Base-by-base conservation (phyloP, 2,329 filamentous ascomycete genomes). In the Endothia cerciana region DNA sequence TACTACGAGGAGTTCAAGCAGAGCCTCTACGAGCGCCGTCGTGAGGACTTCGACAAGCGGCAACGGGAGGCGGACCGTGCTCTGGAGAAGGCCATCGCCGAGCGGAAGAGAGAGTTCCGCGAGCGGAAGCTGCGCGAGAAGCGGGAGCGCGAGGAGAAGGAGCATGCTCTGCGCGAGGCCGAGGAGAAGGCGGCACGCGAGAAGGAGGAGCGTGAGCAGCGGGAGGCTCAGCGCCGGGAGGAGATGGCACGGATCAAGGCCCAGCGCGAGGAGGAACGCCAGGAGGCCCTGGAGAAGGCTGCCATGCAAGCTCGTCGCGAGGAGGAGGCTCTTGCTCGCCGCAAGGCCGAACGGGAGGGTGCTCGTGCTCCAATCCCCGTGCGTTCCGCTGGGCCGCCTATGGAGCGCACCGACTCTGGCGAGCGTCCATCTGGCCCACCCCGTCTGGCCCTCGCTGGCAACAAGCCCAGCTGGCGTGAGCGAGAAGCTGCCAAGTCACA, bases 1-100 rank as follows among this genome's bases (percentile, higher is more conserved):
- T 79, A 85, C 63, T 99, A 97, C 80, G 93, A 95, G 77, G 81
- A 82, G 11, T 98, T 97, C 87, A 89, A 91, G 74, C 84, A 89
- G 71, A 89, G 89, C 58, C 88, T 99, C 63, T 91, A 92, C 69
- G 90, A 95, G 78, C 90, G 93, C 75, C 92, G 94, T 72, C 92
- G 93, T 75, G 91, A 97, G 73, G 93, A 98, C 79, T 99, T 98
- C 72, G 95, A 98, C 85, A 94, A 91, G 83, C 91, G 94, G 70
- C 92, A 92, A 75, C 93, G 91, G 77, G 90, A 92, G 74, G 95
- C 95, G 40, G 93, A 98, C 83, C 89, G 91, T 70, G 95, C 99
- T 77, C 87, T 98, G 66, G 92, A 98, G 83, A 91, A 91, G 79
- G 93, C 96, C 82, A 97, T 97, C 79, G 87, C 90, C 47, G 86